Base-by-base conservation (phyloP, 2,329 filamentous ascomycete species). In the Xylaria polymorpha region DNA sequence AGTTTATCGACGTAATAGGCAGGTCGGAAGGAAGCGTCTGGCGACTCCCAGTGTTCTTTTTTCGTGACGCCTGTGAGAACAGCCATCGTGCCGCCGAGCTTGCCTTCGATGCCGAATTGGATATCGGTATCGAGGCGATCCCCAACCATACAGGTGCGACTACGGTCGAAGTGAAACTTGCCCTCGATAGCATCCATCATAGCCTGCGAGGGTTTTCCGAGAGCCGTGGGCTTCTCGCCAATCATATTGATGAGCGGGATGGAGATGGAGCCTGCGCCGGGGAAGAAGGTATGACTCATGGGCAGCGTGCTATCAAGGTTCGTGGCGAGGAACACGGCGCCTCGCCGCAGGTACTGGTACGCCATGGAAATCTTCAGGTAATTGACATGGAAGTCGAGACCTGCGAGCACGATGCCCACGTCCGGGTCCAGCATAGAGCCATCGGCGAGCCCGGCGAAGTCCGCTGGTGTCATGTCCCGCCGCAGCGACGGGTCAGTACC, bases 141-240 rank as follows among this genome's bases (percentile, higher is more conserved):
- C 7, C 96, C 96, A 51, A 99, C 88, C 96, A 99, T 99, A 82
- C 96, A 98, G 0, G 96, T 93, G 74, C 90, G 90, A 69, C 86
- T 88, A 44, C 94, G 88, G 79, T 98, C 91, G 63, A 99, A 91
- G 74, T 92, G 87, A 80, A 98, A 98, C 81, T 97, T 97, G 67
- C 95, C 95, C 84, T 98, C 95, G 66, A 99, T 92, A 3, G 96
- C 94, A 80, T 98, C 95, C 95, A 99, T 97, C 96, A 99, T 99
- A 4, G 95, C 95, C 83, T 97, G 94, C 79, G 94, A 97, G 3
- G 96, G 96, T 83, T 99, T 99, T 0, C 96, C 96, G 48, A 98
- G 83, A 3, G 93, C 90, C 39, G 94, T 81, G 0, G 96, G 95
- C 75, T 92, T 85, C 78, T 88, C 82, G 20, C 85, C 85, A 4